Evolutionary conservation across 2,329 filamentous ascomycete genomes (phyloP).

Genomic region (Septoria petroselini): DNA sequence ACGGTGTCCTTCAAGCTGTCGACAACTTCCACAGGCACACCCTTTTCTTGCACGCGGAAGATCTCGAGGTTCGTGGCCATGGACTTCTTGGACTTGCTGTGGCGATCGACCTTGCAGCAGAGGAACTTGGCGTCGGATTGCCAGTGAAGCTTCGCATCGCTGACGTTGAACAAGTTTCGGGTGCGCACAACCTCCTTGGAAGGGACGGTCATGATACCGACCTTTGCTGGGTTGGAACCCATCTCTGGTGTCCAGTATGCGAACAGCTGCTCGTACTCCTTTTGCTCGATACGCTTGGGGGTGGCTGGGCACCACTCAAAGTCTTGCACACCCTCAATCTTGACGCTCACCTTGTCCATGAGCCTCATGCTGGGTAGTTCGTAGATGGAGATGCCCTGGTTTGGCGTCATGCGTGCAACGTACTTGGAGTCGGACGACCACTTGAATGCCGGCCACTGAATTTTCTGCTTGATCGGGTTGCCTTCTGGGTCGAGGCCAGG

Average conservation of each 20-base stretch:
- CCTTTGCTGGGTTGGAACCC: constrained; percentile 95
- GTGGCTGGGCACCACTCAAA: constrained; percentile 95
- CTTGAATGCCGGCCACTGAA: constrained; percentile 98
- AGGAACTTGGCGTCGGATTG: constrained; percentile 91
- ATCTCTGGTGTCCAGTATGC: constrained; percentile 99
- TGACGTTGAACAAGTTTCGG: constrained; percentile 95
- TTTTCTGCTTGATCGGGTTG: constrained; percentile 76
- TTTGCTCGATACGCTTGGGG: constrained; percentile 76
- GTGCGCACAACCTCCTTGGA: constrained; percentile 92
- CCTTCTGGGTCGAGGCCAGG: constrained; percentile 59
- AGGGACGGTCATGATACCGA: constrained; percentile 92
- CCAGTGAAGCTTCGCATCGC: constrained; percentile 97
- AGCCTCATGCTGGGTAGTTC: constrained; percentile 86
- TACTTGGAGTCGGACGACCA: constrained; percentile 98
- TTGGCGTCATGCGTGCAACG: constrained; percentile 84
- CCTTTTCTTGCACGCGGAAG: constrained; percentile 96
- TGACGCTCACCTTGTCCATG: constrained; percentile 85
- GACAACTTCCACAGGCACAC: constrained; percentile 95
- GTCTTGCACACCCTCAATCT: constrained; percentile 94
- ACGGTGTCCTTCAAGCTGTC: constrained; percentile 98
- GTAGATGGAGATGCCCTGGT: constrained; percentile 85
- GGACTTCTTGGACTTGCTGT: constrained; percentile 99
- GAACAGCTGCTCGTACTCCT: constrained; percentile 91
- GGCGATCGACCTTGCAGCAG: constrained; percentile 96
- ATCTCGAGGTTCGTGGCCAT: constrained; percentile 96